These are phyloP conservation scores for Aspergillus olivimuriae DNA, from an alignment of 495 filamentous ascomycete genomes.

Conservation along the genomic window DNA sequence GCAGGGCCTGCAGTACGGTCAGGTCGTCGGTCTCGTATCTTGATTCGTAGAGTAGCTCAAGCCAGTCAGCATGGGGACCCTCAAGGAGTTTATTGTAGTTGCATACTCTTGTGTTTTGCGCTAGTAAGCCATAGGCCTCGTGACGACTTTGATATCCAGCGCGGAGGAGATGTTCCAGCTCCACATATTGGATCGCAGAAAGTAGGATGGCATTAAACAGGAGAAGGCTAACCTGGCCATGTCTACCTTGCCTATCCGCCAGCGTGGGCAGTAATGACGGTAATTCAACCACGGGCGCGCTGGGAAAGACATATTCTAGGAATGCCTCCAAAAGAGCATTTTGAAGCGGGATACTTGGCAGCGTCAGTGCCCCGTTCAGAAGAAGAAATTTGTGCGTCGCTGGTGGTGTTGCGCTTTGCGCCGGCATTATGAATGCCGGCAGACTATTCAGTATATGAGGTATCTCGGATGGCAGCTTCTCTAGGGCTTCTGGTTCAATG, in stretches of 20 bases:
- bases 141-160: conserved; percentile 11
- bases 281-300: conserved; percentile 17
- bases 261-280: conserved; percentile 8
- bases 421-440: conserved; percentile 14
- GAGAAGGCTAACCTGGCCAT: conserved; percentile 15
- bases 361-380: conserved; percentile 10
- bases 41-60: conserved; percentile 15
- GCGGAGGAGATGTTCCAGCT: conserved; percentile 10
- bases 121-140: conserved; percentile 15
- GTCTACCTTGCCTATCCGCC: conserved; percentile 1
- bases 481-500: not conserved
- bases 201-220: conserved; percentile 16
- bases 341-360: conserved; percentile 10
- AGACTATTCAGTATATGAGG: not conserved
- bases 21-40: conserved; percentile 13
- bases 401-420: conserved; percentile 9
- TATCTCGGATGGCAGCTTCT: too few species aligned
- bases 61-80: not conserved
- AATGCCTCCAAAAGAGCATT: conserved; percentile 15
- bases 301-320: conserved; percentile 13
- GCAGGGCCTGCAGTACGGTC: conserved; percentile 11
- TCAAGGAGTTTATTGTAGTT: not conserved
- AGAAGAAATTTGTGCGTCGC: conserved; percentile 11
- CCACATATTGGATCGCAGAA: conserved; percentile 15
- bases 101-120: conserved; percentile 14